Conservation (phyloP, 148 eudicot genomes). For the Fallopia convolvulus region DNA sequence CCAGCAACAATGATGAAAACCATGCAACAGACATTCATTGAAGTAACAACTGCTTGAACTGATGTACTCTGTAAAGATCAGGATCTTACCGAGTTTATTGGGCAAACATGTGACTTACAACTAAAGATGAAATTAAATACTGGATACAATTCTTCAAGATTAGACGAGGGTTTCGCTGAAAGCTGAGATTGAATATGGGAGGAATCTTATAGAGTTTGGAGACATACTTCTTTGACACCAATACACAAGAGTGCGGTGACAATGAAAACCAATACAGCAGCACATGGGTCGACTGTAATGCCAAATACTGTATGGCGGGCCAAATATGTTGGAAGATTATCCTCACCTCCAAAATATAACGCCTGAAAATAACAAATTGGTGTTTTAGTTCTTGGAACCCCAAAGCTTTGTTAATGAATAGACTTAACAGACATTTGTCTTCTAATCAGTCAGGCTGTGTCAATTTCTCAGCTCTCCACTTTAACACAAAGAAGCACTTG, state of each 20-base stretch:
- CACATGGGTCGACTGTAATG: slow-evolving; percentile 51
- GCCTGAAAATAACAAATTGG: slow-evolving; percentile 22
- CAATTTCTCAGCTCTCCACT: neutral
- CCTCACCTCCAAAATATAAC: slow-evolving; percentile 48
- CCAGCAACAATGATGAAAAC: slow-evolving; percentile 49
- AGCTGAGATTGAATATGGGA: neutral
- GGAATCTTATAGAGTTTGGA: neutral
- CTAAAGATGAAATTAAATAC: neutral
- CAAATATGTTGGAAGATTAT: slow-evolving; percentile 41
- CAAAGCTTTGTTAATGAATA: neutral
- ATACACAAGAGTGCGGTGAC: slow-evolving; percentile 44
- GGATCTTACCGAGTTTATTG: neutral
- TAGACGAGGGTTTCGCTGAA: neutral
- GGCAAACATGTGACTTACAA: neutral
- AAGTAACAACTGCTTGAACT: slow-evolving; percentile 45
- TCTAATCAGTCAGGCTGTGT: neutral
- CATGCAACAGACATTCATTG: slow-evolving; percentile 45
- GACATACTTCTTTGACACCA: slow-evolving; percentile 55
- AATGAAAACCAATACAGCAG: slow-evolving; percentile 36
- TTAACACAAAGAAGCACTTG: neutral
- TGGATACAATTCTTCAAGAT: neutral
- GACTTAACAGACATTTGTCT: slow-evolving; percentile 1
- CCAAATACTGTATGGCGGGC: slow-evolving; percentile 39
- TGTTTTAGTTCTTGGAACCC: neutral
- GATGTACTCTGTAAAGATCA: slow-evolving; percentile 40